Evolutionary conservation across 352 stramenopile species (phyloP).

Genomic region (Phytophthora hybrid): DNA sequence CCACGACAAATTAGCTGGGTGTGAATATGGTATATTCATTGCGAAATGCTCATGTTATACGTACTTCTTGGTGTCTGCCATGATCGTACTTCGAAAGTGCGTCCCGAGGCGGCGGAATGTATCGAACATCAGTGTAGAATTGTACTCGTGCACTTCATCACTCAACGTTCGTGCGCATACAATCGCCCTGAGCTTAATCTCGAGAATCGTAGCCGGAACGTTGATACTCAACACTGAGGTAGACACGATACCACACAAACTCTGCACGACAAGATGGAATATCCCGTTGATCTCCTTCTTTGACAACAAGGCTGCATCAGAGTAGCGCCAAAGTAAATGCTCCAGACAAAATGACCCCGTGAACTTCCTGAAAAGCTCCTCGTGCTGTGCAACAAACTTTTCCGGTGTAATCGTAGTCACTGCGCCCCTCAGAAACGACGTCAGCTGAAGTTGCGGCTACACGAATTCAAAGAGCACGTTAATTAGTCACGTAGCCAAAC

Average conservation of each 20-base stretch:
- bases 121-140: slow-evolving; percentile 68
- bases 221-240: slow-evolving; percentile 70
- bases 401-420: slow-evolving; percentile 78
- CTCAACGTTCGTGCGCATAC: slow-evolving; percentile 65
- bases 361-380: slow-evolving; percentile 85
- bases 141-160: slow-evolving; percentile 83
- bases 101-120: slow-evolving; percentile 68
- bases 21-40: neutral
- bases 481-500: neutral
- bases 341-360: slow-evolving; percentile 80
- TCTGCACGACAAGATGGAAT: slow-evolving; percentile 83
- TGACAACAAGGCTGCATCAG: slow-evolving; percentile 69
- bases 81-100: slow-evolving; percentile 68
- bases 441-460: slow-evolving; percentile 79
- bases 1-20: neutral
- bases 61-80: slow-evolving; percentile 73
- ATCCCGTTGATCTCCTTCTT: slow-evolving; percentile 88
- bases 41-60: slow-evolving; percentile 1
- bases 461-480: slow-evolving; percentile 12
- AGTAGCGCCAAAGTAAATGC: slow-evolving; percentile 77
- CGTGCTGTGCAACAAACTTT: slow-evolving; percentile 76
- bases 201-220: slow-evolving; percentile 60
- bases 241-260: slow-evolving; percentile 73
- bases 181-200: slow-evolving; percentile 74
- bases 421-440: slow-evolving; percentile 73